A percentile compares a stretch with the other conserved stretches of the same genome.
phyloP scores from a whole-genome alignment of 2,329 filamentous ascomycete species.

The Pseudocercospora cruenta region DNA sequence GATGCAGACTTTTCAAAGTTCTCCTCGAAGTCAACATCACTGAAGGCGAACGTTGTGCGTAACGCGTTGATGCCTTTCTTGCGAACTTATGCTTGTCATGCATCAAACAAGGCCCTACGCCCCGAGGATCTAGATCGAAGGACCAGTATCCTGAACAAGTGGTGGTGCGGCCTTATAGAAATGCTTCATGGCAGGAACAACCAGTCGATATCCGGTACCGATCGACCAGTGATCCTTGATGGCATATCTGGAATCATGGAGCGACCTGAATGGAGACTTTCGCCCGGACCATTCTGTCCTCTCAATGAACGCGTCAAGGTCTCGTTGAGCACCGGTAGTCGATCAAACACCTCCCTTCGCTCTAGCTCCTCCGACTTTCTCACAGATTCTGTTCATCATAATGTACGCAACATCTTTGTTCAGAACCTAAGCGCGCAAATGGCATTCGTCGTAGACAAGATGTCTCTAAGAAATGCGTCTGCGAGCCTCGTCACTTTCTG shows the following conservation, averaged over 20 bases:
- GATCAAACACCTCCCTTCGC: conserved; percentile 60
- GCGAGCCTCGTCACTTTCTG: conserved; percentile 75
- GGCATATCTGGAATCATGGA: conserved; percentile 81
- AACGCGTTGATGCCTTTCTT: conserved; percentile 76
- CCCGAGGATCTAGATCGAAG: conserved; percentile 82
- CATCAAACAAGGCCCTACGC: conserved; percentile 67
- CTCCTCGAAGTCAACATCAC: conserved; percentile 69
- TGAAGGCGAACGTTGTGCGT: conserved; percentile 77
- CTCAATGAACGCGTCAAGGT: conserved; percentile 59
- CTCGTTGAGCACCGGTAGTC: conserved; percentile 50
- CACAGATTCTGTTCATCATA: conserved; percentile 79
- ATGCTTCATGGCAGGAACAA: conserved; percentile 76
- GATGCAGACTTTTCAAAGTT: conserved; percentile 76
- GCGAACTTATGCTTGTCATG: conserved; percentile 67
- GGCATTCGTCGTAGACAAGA: conserved; percentile 83
- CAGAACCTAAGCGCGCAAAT: conserved; percentile 82
- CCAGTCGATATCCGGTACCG: conserved; percentile 80
- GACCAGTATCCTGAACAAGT: conserved; percentile 79
- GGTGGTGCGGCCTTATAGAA: conserved; percentile 84
- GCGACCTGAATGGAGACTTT: conserved; percentile 81
- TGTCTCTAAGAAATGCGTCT: conserved; percentile 75
- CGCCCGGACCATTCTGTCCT: conserved; percentile 69
- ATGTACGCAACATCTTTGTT: conserved; percentile 83
- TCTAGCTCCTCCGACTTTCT: conserved; percentile 66
- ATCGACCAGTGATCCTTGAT: conserved; percentile 79